A percentile compares a stretch with the other conserved stretches of the same genome.
These are phyloP conservation scores for Elsinoe fawcettii DNA, from an alignment of 2,329 filamentous ascomycete species.

Conservation along the genomic window DNA sequence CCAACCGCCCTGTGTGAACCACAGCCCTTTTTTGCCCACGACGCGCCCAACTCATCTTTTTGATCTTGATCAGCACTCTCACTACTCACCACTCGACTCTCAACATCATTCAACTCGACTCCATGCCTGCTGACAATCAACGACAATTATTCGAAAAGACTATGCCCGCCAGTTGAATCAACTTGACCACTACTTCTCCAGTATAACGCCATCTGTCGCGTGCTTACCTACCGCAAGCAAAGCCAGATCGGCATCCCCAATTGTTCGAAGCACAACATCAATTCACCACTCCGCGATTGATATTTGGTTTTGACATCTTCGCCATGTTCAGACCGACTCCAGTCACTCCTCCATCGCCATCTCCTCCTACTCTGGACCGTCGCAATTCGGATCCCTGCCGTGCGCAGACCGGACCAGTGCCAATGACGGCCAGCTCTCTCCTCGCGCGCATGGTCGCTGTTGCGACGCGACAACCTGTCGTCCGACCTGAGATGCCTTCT, in stretches of 20 bases:
- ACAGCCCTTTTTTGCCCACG: not conserved
- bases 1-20: not conserved
- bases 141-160: not conserved
- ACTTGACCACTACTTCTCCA: not conserved
- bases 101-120: not conserved
- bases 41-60: not conserved
- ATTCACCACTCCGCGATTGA: not conserved
- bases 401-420: not conserved
- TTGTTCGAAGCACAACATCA: not conserved
- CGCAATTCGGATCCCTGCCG: constrained; percentile 16
- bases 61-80: constrained; percentile 1
- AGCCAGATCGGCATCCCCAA: not conserved
- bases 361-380: constrained; percentile 15
- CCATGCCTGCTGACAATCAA: not conserved
- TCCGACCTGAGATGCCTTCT: constrained; percentile 1
- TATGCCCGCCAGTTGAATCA: not conserved
- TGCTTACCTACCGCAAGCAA: not conserved
- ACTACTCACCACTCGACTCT: not conserved
- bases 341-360: constrained; percentile 9
- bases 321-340: constrained; percentile 16
- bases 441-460: constrained; percentile 10
- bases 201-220: not conserved
- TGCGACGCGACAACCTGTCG: constrained; percentile 4
- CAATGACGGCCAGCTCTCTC: constrained; percentile 3
- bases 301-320: constrained; percentile 13